These are phyloP conservation scores for Leccinum pachyderme DNA, from an alignment of 1,284 basidiomycete species.

Conservation along the genomic window DNA sequence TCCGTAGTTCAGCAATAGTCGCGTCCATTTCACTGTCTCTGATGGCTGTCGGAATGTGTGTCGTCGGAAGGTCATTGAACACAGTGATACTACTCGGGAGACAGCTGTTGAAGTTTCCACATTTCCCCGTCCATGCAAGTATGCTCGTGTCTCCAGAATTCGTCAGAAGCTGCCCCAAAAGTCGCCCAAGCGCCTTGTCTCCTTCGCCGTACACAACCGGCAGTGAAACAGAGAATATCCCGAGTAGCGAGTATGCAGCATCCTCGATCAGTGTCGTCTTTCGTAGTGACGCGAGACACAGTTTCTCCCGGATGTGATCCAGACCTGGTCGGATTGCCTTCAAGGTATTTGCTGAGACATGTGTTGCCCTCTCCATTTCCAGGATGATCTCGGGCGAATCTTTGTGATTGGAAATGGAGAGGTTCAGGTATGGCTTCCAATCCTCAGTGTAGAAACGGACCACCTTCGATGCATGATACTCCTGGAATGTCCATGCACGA, in stretches of 20 bases:
- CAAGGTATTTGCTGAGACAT: neutral
- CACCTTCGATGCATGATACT: neutral
- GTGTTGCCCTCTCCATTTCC: neutral
- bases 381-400: neutral
- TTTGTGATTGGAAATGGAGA: constrained; percentile 1
- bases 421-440: constrained; percentile 1
- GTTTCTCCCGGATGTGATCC: neutral
- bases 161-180: neutral
- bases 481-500: neutral
- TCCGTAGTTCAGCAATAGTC: neutral
- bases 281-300: constrained; percentile 1
- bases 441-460: neutral
- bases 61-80: neutral
- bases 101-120: constrained; percentile 6
- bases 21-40: neutral
- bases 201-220: neutral
- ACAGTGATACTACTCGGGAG: neutral
- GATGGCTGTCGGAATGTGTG: neutral
- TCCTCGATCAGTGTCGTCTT: constrained; percentile 1
- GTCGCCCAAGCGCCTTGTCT: neutral
- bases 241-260: constrained; percentile 2
- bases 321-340: neutral
- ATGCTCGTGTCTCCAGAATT: neutral
- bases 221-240: neutral
- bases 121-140: constrained; percentile 6